phyloP scores from a whole-genome alignment of 2,329 filamentous ascomycete species.

The Talaromyces sp. region DNA sequence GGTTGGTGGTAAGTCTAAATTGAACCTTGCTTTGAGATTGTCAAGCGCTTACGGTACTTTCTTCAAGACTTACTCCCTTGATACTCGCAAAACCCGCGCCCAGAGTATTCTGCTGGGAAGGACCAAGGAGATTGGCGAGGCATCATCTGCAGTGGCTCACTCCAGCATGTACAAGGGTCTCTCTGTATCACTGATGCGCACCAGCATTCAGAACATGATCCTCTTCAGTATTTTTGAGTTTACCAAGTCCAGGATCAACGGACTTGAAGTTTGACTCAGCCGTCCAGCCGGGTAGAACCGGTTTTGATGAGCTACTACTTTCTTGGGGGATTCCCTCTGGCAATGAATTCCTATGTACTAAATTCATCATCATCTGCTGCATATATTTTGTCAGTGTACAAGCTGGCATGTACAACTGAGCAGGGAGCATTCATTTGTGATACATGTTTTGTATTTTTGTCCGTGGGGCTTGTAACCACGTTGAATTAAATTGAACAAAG shows the following conservation, averaged over 20 bases:
- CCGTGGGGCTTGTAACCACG: background rate
- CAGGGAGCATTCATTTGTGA: constrained; percentile 1
- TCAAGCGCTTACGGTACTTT: constrained; percentile 2
- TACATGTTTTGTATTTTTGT: constrained; percentile 3
- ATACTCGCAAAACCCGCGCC: constrained; percentile 44
- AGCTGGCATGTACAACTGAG: constrained; percentile 1
- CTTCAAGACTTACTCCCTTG: constrained; percentile 42
- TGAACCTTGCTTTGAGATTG: constrained; percentile 2
- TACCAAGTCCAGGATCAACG: constrained; percentile 38
- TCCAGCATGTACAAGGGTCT: constrained; percentile 44
- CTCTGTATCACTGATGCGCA: constrained; percentile 42
- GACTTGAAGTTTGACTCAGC: constrained; percentile 23
- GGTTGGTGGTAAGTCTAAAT: constrained; percentile 38
- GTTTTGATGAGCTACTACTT: background rate
- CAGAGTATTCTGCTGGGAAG: constrained; percentile 42
- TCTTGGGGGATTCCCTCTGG: background rate
- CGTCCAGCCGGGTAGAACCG: background rate
- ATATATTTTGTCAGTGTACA: constrained; percentile 4
- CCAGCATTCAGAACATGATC: constrained; percentile 45
- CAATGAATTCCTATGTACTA: background rate
- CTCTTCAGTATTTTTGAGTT: constrained; percentile 43
- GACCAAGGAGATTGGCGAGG: constrained; percentile 35
- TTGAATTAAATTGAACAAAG: background rate
- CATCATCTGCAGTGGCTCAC: constrained; percentile 32
- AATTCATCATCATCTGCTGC: background rate